phyloP scores from a whole-genome alignment of 2,329 filamentous ascomycete genomes.

The Colletotrichum sp. region DNA sequence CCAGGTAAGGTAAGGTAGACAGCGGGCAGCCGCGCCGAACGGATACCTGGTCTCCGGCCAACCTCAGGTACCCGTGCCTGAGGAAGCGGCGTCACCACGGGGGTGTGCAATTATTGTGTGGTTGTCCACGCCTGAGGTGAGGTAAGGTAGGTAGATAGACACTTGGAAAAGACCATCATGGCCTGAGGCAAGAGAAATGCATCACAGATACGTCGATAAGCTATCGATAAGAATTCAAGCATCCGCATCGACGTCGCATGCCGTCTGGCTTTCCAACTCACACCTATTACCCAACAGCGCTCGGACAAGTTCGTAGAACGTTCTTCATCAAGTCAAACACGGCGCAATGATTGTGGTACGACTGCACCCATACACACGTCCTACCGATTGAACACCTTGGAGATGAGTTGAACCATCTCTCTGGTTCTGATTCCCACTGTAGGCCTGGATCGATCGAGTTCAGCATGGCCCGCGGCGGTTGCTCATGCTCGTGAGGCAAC shows the following conservation, averaged over 20 bases:
- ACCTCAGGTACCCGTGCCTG: not conserved
- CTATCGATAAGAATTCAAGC: conserved; percentile 13
- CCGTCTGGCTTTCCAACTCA: not conserved
- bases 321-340: not conserved
- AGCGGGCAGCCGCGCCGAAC: not conserved
- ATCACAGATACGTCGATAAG: not conserved
- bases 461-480: not conserved
- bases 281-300: not conserved
- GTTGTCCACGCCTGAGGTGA: not conserved
- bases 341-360: not conserved
- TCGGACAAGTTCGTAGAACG: not conserved
- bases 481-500: not conserved
- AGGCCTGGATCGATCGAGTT: not conserved
- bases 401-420: not conserved
- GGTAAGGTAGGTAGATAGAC: not conserved
- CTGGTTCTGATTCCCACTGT: not conserved
- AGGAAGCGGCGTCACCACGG: not conserved
- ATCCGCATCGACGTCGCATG: not conserved
- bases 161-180: not conserved
- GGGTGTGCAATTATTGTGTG: not conserved
- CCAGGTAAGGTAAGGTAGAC: not conserved
- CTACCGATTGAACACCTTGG: not conserved
- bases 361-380: not conserved
- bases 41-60: not conserved
- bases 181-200: conserved; percentile 9